Evolutionary conservation across 176 grass and related monocot species (phyloP).

Genomic region (Olyra latifolia): DNA sequence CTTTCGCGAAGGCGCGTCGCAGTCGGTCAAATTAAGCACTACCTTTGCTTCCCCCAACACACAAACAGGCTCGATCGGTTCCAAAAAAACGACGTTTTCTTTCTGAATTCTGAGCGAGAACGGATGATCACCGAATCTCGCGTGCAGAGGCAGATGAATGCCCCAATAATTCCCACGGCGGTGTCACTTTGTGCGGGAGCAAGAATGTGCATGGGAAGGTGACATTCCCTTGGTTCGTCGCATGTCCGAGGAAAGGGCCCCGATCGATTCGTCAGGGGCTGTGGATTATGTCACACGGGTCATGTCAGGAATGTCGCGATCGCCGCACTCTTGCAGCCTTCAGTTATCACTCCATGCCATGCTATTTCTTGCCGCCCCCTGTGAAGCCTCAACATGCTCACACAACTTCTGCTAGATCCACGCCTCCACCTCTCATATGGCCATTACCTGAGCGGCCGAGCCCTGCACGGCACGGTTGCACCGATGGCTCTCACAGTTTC

Average conservation of each 20-base stretch:
- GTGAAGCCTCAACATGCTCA: neutral
- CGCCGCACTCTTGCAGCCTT: neutral
- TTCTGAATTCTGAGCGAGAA: neutral
- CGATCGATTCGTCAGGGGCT: neutral
- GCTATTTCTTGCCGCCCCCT: neutral
- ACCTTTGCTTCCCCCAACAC: no score
- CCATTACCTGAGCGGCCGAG: neutral
- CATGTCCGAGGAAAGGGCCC: neutral
- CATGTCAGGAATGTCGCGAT: neutral
- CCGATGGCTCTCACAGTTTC: conserved; percentile 33
- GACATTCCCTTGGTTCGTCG: neutral
- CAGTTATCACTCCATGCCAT: neutral
- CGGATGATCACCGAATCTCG: neutral
- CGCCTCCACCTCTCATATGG: neutral
- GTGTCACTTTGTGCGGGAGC: neutral
- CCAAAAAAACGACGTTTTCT: neutral
- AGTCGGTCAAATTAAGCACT: no score
- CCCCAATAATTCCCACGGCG: neutral
- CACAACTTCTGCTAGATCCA: neutral
- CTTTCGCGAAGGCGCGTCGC: no score
- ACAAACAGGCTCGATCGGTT: no score
- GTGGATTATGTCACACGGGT: conserved; percentile 3
- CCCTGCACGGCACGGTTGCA: neutral
- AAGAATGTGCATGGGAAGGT: neutral
- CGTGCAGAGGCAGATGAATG: neutral